These are phyloP conservation scores for Camillea tinctor DNA, from an alignment of 2,329 filamentous ascomycete genomes.

Conservation along the genomic window DNA sequence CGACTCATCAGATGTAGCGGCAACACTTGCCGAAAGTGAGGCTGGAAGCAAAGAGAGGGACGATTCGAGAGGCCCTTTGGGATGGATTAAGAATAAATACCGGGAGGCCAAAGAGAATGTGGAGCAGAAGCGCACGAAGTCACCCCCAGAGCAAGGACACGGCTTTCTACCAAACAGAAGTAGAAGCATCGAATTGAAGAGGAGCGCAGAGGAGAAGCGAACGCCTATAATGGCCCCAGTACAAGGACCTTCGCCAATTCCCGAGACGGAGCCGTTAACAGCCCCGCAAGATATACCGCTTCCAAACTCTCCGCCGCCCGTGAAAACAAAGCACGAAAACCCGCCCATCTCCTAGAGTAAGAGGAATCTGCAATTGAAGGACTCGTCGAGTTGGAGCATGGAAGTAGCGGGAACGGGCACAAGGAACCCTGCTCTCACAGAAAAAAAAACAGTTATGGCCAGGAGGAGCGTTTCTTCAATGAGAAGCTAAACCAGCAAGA, in stretches of 20 bases:
- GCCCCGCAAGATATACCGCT: slow-evolving; percentile 28
- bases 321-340: slow-evolving; percentile 27
- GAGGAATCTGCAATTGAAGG: slow-evolving; percentile 8
- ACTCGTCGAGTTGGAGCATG: not conserved
- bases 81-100: slow-evolving; percentile 61
- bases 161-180: slow-evolving; percentile 39
- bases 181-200: slow-evolving; percentile 49
- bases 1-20: slow-evolving; percentile 48
- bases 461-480: not conserved
- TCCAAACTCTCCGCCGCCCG: slow-evolving; percentile 28
- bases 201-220: slow-evolving; percentile 37
- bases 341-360: slow-evolving; percentile 23
- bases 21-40: slow-evolving; percentile 40
- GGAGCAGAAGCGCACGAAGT: slow-evolving; percentile 56
- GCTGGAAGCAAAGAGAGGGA: slow-evolving; percentile 43
- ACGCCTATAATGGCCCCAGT: slow-evolving; percentile 6
- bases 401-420: not conserved
- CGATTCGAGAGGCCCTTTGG: slow-evolving; percentile 51
- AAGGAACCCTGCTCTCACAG: not conserved
- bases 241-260: slow-evolving; percentile 5
- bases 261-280: slow-evolving; percentile 6
- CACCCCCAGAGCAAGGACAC: slow-evolving; percentile 45
- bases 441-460: not conserved
- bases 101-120: slow-evolving; percentile 57
- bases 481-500: not conserved